A percentile compares a stretch with the other conserved stretches of the same genome.
Evolutionary conservation across 257 asterid genomes (phyloP).

Genomic region (Solanum commersonii): DNA sequence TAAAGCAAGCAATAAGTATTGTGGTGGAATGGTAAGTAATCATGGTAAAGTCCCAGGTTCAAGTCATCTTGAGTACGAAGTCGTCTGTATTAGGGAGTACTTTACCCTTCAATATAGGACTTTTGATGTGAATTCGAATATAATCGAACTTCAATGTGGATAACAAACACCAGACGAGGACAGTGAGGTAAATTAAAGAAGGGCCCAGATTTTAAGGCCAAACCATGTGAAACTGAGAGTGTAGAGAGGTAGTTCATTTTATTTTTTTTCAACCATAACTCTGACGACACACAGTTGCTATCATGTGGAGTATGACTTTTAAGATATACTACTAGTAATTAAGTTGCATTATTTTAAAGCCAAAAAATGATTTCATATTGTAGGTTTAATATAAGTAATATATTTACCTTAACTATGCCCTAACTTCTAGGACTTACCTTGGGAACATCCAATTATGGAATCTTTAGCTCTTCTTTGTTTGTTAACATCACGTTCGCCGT

Average conservation of each 20-base stretch:
- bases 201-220: slow-evolving; percentile 40
- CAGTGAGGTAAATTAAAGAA: slow-evolving; percentile 7
- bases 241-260: neutral
- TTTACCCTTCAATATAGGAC: no score
- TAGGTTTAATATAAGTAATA: neutral
- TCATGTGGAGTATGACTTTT: neutral
- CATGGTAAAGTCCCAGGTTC: fast-evolving
- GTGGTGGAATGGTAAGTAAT: no score
- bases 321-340: neutral
- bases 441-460: slow-evolving; percentile 37
- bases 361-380: slow-evolving; percentile 1
- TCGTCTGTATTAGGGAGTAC: fast-evolving
- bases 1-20: neutral
- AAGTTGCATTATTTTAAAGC: neutral
- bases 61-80: fast-evolving
- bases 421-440: slow-evolving; percentile 31
- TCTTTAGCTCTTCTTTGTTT: slow-evolving; percentile 17
- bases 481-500: neutral
- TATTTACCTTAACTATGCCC: slow-evolving; percentile 1
- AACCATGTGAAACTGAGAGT: slow-evolving; percentile 21
- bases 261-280: slow-evolving; percentile 22
- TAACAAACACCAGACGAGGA: fast-evolving
- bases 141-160: no score
- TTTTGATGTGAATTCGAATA: fast-evolving
- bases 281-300: neutral